Evolutionary conservation across 805 yeast species (phyloP).

Genomic region (Vanderwaltozyma yarrowii): DNA sequence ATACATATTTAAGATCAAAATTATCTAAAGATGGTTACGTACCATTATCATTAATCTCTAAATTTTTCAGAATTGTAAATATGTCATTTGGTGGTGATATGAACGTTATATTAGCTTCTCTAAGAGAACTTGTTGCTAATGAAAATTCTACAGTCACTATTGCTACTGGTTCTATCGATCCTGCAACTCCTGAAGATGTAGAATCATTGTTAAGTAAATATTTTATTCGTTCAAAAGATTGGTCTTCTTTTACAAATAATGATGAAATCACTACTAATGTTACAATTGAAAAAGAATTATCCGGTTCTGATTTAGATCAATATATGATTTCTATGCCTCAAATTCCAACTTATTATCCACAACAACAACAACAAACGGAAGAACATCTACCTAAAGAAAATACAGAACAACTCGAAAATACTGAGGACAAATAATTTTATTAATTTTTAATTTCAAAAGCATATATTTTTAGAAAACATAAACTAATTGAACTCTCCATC

Average conservation of each 20-base stretch:
- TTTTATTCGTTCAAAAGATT: slow-evolving; percentile 24
- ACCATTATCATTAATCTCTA: slow-evolving; percentile 21
- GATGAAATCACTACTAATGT: slow-evolving; percentile 6
- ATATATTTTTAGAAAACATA: too few species aligned
- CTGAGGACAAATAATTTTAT: neutral
- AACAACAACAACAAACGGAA: neutral
- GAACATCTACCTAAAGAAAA: neutral
- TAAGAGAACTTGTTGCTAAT: slow-evolving; percentile 25
- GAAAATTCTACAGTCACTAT: slow-evolving; percentile 23
- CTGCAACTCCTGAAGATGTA: neutral
- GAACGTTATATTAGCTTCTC: slow-evolving; percentile 21
- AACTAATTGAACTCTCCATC: too few species aligned
- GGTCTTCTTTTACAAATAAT: slow-evolving; percentile 15
- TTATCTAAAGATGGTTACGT: slow-evolving; percentile 34
- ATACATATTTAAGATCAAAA: slow-evolving; percentile 67
- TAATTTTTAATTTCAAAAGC: too few species aligned
- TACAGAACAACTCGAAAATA: neutral
- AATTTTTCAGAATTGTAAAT: slow-evolving; percentile 33
- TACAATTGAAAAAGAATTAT: slow-evolving; percentile 11
- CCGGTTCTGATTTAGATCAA: slow-evolving; percentile 19
- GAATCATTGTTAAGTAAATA: slow-evolving; percentile 12
- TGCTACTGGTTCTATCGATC: slow-evolving; percentile 12
- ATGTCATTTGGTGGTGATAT: slow-evolving; percentile 39
- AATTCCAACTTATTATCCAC: neutral
- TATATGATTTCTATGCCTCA: slow-evolving; percentile 4